phyloP scores from a whole-genome alignment of 345 rosid species.

The Linum lewisii region DNA sequence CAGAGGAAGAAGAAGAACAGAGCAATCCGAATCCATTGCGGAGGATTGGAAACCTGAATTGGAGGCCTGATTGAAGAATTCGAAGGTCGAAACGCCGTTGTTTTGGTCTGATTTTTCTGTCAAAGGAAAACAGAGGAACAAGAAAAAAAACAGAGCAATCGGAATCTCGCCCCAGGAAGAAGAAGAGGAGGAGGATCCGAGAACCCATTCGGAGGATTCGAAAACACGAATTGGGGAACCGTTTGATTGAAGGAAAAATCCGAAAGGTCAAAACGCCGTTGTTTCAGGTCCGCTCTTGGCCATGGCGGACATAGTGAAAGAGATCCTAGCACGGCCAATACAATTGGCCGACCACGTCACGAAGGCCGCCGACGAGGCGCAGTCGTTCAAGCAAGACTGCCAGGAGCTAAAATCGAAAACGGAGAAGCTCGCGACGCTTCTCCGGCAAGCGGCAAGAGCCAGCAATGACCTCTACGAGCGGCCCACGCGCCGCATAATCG shows the following conservation, averaged over 20 bases:
- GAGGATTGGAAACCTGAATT: no score
- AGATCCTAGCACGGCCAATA: conserved; percentile 55
- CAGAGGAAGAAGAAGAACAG: no score
- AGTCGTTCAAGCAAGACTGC: conserved; percentile 71
- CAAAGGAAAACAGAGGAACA: background rate
- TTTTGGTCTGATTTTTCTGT: no score
- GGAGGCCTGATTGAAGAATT: no score
- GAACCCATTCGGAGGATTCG: background rate
- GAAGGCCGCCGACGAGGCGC: conserved; percentile 52
- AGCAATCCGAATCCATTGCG: no score
- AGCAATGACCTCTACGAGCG: conserved; percentile 66
- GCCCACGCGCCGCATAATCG: conserved; percentile 65
- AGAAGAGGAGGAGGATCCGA: background rate
- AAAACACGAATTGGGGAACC: background rate
- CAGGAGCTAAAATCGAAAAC: conserved; percentile 56
- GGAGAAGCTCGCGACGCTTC: conserved; percentile 54
- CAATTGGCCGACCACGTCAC: conserved; percentile 66
- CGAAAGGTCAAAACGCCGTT: background rate
- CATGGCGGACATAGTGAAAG: conserved; percentile 72
- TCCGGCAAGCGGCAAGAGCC: conserved; percentile 75
- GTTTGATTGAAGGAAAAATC: no score
- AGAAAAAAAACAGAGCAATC: background rate
- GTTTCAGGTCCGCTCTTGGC: conserved; percentile 31
- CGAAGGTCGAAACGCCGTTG: no score
- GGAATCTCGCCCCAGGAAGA: no score